Conservation (phyloP, 2,329 filamentous ascomycete genomes). For the Myriangium duriaei region DNA sequence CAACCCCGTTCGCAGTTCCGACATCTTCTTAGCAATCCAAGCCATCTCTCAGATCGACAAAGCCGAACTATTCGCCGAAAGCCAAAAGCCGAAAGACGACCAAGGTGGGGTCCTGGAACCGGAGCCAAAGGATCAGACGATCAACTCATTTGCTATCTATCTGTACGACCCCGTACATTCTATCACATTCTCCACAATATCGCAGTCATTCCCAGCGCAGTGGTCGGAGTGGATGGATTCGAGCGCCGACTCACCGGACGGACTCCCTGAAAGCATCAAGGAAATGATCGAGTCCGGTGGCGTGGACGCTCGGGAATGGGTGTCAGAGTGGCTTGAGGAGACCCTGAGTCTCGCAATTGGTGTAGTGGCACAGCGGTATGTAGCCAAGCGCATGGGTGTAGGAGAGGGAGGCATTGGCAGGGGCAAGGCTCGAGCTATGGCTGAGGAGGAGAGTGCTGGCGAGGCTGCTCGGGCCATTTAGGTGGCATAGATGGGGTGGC, state of each 20-base stretch:
- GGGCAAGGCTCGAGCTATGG: constrained; percentile 43
- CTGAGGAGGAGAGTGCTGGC: constrained; percentile 44
- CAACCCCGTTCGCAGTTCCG: constrained; percentile 83
- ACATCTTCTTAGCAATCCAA: constrained; percentile 93
- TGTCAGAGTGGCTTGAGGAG: constrained; percentile 95
- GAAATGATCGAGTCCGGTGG: constrained; percentile 64
- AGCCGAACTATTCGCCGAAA: constrained; percentile 54
- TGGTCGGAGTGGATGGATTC: constrained; percentile 86
- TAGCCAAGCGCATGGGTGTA: constrained; percentile 89
- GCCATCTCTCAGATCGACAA: constrained; percentile 58
- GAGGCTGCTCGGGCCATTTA: constrained; percentile 45
- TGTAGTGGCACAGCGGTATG: constrained; percentile 85
- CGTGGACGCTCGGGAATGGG: constrained; percentile 92
- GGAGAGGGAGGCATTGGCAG: constrained; percentile 60
- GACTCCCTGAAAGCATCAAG: constrained; percentile 68
- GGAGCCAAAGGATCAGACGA: constrained; percentile 36
- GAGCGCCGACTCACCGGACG: constrained; percentile 35
- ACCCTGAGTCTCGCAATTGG: constrained; percentile 64
- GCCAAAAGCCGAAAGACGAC: constrained; percentile 37
- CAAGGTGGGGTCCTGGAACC: constrained; percentile 41
- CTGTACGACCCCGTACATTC: constrained; percentile 81
- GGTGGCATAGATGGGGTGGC: too few species aligned
- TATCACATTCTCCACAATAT: constrained; percentile 73
- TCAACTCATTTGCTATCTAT: constrained; percentile 64
- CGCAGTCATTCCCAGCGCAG: constrained; percentile 67